Conservation (phyloP, 805 yeast genomes). For the Debaryomyces prosopidis region DNA sequence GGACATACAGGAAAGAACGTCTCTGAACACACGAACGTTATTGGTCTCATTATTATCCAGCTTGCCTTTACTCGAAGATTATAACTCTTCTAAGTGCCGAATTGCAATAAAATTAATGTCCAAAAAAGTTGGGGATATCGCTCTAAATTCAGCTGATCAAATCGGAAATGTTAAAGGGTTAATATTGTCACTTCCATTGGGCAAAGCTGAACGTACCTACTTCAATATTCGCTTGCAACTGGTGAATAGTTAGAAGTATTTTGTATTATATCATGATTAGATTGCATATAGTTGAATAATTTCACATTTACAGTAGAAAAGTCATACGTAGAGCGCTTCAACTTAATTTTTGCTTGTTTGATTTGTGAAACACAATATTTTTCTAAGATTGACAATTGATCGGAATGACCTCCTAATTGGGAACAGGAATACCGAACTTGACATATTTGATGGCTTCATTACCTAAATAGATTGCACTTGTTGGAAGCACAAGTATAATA, state of each 20-base stretch:
- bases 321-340: no score
- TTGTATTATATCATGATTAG: background rate
- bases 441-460: no score
- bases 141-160: constrained; percentile 22
- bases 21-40: constrained; percentile 10
- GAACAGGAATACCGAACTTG: no score
- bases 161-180: constrained; percentile 28
- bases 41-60: constrained; percentile 46
- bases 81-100: constrained; percentile 29
- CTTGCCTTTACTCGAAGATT: constrained; percentile 39
- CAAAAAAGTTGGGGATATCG: constrained; percentile 45
- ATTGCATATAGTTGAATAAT: background rate
- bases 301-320: no score
- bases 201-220: constrained; percentile 46
- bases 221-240: constrained; percentile 19
- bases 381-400: no score
- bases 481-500: no score
- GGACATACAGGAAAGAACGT: constrained; percentile 9
- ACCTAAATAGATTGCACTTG: no score
- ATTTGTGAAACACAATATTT: no score
- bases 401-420: no score
- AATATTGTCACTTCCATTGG: constrained; percentile 40
- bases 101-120: constrained; percentile 58
- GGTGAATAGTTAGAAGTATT: background rate
- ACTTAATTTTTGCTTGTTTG: no score